phyloP scores from a whole-genome alignment of 2,329 filamentous ascomycete species.

The Decorospora gaudefroyi region DNA sequence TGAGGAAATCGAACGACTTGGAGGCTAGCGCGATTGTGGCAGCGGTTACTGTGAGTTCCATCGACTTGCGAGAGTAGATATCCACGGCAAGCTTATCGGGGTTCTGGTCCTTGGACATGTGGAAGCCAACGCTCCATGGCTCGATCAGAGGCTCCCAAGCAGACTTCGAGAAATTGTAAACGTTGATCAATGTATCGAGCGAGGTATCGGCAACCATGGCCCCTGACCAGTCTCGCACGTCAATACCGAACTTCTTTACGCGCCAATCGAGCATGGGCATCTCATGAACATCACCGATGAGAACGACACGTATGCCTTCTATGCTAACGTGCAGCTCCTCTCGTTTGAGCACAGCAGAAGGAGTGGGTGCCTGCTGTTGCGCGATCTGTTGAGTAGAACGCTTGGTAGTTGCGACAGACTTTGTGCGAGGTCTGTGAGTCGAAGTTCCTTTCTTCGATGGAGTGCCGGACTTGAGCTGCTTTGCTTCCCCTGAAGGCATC shows the following conservation, averaged over 20 bases:
- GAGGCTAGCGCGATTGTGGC: constrained; percentile 91
- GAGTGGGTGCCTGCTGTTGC: constrained; percentile 58
- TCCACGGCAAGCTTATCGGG: constrained; percentile 82
- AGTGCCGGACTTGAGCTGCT: constrained; percentile 60
- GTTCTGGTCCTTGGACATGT: constrained; percentile 76
- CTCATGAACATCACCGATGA: constrained; percentile 96
- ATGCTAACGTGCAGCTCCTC: constrained; percentile 87
- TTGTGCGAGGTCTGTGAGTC: constrained; percentile 53
- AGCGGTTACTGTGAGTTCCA: constrained; percentile 91
- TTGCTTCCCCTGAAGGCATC: constrained; percentile 56
- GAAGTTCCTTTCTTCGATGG: constrained; percentile 55
- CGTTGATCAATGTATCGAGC: constrained; percentile 93
- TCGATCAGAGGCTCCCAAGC: constrained; percentile 97
- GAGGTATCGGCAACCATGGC: constrained; percentile 83
- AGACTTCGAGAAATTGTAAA: constrained; percentile 99
- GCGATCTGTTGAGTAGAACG: constrained; percentile 58
- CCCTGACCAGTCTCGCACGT: constrained; percentile 88
- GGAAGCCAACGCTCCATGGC: constrained; percentile 93
- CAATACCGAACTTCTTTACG: constrained; percentile 83
- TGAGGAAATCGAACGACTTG: constrained; percentile 89
- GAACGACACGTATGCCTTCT: constrained; percentile 85
- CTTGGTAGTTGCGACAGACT: constrained; percentile 53
- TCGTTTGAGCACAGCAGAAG: constrained; percentile 62
- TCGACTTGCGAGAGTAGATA: constrained; percentile 81
- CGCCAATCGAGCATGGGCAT: constrained; percentile 92